phyloP scores from a whole-genome alignment of 2,329 filamentous ascomycete genomes.

The Cercospora berteroae region DNA sequence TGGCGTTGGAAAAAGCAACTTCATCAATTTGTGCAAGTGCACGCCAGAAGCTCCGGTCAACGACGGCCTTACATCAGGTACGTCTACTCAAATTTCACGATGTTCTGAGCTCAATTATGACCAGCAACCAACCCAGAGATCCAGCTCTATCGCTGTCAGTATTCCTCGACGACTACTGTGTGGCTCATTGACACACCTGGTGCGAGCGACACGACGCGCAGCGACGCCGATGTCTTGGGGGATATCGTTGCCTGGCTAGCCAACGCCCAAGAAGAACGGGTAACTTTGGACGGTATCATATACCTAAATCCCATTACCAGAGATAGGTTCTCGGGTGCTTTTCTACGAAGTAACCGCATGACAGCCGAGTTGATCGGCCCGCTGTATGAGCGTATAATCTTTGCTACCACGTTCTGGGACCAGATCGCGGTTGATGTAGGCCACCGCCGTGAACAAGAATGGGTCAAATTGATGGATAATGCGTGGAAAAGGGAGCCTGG shows the following conservation, averaged over 20 bases:
- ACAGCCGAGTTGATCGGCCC: not conserved
- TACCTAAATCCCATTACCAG: not conserved
- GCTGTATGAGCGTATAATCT: not conserved
- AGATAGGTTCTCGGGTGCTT: not conserved
- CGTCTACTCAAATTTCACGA: not conserved
- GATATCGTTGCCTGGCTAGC: not conserved
- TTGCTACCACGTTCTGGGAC: not conserved
- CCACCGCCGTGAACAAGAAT: not conserved
- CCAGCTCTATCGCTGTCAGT: not conserved
- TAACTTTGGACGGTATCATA: not conserved
- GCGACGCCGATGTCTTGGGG: not conserved
- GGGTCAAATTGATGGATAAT: not conserved
- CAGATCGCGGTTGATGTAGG: not conserved
- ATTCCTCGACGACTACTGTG: not conserved
- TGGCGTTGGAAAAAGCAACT: not conserved
- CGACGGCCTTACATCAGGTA: not conserved
- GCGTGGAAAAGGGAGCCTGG: not conserved
- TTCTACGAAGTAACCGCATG: not conserved
- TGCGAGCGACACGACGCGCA: not conserved
- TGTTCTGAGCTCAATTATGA: not conserved
- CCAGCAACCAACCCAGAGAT: not conserved
- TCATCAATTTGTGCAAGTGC: not conserved
- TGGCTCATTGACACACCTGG: not conserved
- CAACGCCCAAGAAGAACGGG: not conserved
- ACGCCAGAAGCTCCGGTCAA: not conserved